phyloP scores from a whole-genome alignment of 129 eudicot species.

The Daucus carota region DH1_v3.0 NC_030386.2:35878501-35879000 shows the following conservation, averaged over 20 bases:
- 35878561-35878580: background rate
- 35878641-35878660: background rate
- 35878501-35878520: background rate
- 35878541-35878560: too few relatives aligned
- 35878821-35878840: background rate
- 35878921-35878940: background rate
- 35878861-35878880: background rate
- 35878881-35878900: background rate
- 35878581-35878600: background rate
- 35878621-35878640: background rate
- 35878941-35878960: background rate
- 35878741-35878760: background rate
- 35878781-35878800: background rate
- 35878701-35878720: too few relatives aligned
- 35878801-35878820: background rate
- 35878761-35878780: background rate
- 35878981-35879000: background rate
- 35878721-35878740: too few relatives aligned
- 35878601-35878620: background rate
- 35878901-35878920: background rate
- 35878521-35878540: background rate
- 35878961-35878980: background rate
- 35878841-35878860: background rate
- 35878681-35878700: too few relatives aligned
- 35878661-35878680: background rate